Evolutionary conservation across 768 basidiomycete genomes (phyloP).

Genomic region (button mushroom (Agaricus bisporus)): DNA sequence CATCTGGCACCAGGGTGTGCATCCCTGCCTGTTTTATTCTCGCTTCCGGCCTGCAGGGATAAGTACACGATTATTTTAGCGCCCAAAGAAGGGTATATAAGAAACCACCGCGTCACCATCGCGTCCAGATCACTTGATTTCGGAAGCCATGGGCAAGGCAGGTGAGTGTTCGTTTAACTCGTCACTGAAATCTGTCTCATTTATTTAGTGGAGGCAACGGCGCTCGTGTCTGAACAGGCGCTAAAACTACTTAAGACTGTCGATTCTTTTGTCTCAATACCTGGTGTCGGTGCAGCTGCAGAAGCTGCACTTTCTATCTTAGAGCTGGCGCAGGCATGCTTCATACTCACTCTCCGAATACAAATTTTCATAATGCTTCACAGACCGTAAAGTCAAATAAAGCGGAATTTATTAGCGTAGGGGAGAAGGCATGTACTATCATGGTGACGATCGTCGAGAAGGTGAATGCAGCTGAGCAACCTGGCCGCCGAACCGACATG

Average conservation of each 20-base stretch:
- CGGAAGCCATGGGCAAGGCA: too few species aligned
- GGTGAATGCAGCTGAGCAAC: background rate
- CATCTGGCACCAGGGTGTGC: too few species aligned
- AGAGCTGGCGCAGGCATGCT: background rate
- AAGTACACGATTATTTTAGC: too few species aligned
- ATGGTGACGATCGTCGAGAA: background rate
- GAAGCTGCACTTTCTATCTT: background rate
- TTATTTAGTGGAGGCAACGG: too few species aligned
- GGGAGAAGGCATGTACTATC: constrained; percentile 2
- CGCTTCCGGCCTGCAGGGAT: too few species aligned
- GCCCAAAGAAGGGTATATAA: too few species aligned
- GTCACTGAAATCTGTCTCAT: too few species aligned
- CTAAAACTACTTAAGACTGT: background rate
- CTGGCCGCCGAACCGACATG: background rate
- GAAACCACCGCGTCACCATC: too few species aligned
- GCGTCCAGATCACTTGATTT: too few species aligned
- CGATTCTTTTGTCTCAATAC: background rate
- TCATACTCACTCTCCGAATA: background rate
- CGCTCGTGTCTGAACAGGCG: too few species aligned
- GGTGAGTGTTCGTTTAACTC: too few species aligned
- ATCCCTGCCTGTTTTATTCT: too few species aligned
- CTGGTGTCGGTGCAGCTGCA: constrained; percentile 4
- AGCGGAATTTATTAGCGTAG: background rate
- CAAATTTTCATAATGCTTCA: background rate
- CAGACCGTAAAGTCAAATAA: constrained; percentile 4